phyloP scores from a whole-genome alignment of 2,329 filamentous ascomycete genomes.

The Fusarium sterilihyphosum region DNA sequence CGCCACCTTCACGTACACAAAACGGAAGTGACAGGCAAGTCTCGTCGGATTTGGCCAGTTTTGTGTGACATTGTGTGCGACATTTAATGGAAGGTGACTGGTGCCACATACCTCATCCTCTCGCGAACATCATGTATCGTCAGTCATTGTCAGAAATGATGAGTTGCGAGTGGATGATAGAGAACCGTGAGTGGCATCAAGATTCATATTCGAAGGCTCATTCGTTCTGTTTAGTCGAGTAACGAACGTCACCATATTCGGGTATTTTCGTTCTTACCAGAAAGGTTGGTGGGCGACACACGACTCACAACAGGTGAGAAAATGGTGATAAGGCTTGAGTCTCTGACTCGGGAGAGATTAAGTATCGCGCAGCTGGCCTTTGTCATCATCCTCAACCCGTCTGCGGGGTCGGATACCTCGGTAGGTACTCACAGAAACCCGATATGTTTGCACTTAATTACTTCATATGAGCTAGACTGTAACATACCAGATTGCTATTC shows the following conservation, averaged over 20 bases:
- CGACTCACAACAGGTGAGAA: conserved; percentile 1
- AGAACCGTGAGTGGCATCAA: background rate
- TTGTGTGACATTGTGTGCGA: conserved; percentile 19
- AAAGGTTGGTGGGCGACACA: background rate
- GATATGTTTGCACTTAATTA: no score
- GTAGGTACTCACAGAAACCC: background rate
- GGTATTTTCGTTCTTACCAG: background rate
- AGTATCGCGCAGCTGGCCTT: background rate
- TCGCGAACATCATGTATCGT: background rate
- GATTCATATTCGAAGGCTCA: background rate
- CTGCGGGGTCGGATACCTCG: background rate
- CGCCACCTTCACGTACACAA: conserved; percentile 8
- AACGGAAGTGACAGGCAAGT: conserved; percentile 3
- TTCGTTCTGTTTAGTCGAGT: background rate
- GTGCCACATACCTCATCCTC: conserved; percentile 24
- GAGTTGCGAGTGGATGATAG: conserved; percentile 1
- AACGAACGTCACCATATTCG: background rate
- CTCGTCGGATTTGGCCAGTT: conserved; percentile 11
- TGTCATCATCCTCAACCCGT: background rate
- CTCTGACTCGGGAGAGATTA: conserved; percentile 5
- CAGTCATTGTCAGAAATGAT: background rate
- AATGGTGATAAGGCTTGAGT: background rate
- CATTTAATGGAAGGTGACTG: conserved; percentile 22
- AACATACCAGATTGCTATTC: no score
- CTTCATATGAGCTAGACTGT: no score